Evolutionary conservation across 192 early-diverging fungal species (phyloP).

Genomic region (Neocallimastix lanati): DNA sequence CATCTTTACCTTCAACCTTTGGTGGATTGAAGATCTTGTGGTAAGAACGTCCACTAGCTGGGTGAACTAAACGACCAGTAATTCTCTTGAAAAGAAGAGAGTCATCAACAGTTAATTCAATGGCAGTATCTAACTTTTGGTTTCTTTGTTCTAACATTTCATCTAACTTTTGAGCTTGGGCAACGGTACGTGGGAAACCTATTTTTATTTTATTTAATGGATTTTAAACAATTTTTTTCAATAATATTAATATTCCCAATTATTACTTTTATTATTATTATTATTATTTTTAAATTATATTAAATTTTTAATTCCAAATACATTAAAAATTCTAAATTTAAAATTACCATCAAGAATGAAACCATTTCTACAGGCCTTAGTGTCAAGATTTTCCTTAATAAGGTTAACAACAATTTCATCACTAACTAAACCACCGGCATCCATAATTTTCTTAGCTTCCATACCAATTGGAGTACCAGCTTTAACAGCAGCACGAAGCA

Average conservation of each 20-base stretch:
- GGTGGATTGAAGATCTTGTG: slow-evolving; percentile 82
- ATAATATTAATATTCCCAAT: too few species aligned
- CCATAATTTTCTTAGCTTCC: slow-evolving; percentile 99
- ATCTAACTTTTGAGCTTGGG: slow-evolving; percentile 96
- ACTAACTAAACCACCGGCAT: slow-evolving; percentile 85
- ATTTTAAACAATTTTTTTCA: too few species aligned
- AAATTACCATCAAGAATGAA: slow-evolving; percentile 77
- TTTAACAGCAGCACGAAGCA: slow-evolving; percentile 89
- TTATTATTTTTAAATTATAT: too few species aligned
- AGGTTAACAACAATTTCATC: slow-evolving; percentile 97
- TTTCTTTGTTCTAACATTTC: slow-evolving; percentile 70
- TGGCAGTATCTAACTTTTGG: slow-evolving; percentile 68
- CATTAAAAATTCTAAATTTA: too few species aligned
- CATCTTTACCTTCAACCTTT: slow-evolving; percentile 75
- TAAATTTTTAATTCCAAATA: too few species aligned
- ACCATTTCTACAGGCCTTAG: slow-evolving; percentile 88
- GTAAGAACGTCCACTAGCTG: slow-evolving; percentile 36
- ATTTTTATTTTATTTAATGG: too few species aligned
- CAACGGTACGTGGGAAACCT: slow-evolving; percentile 91
- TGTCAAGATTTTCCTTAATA: slow-evolving; percentile 90
- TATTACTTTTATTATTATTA: too few species aligned
- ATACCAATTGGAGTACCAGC: slow-evolving; percentile 43
- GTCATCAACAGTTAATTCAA: slow-evolving; percentile 91
- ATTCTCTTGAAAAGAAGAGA: slow-evolving; percentile 82
- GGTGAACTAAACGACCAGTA: slow-evolving; percentile 90